A percentile compares a stretch with the other conserved stretches of the same genome.
Evolutionary conservation across 495 filamentous ascomycete genomes (phyloP).

Genomic region (Podospora australis): DNA sequence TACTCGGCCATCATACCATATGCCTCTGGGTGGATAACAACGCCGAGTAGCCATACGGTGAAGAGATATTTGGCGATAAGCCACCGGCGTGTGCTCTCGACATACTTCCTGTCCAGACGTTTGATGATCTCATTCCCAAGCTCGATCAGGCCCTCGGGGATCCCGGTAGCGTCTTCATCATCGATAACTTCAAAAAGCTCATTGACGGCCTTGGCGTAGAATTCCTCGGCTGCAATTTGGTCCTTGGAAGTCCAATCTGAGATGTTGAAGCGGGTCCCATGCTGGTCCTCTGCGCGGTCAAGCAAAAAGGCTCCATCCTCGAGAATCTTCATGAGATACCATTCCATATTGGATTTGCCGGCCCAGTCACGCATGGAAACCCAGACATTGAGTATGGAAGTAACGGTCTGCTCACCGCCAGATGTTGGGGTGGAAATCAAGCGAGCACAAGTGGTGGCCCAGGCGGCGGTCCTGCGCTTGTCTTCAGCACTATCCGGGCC

Average conservation of each 20-base stretch:
- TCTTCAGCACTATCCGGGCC: conserved; percentile 72
- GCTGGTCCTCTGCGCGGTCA: conserved; percentile 66
- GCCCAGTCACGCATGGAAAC: conserved; percentile 83
- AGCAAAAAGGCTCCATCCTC: conserved; percentile 88
- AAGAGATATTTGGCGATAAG: conserved; percentile 90
- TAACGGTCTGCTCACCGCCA: conserved; percentile 56
- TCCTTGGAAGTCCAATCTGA: conserved; percentile 59
- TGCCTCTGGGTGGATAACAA: conserved; percentile 83
- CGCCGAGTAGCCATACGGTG: conserved; percentile 73
- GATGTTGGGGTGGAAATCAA: conserved; percentile 53
- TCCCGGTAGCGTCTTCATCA: conserved; percentile 67
- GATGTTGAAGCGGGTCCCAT: conserved; percentile 59
- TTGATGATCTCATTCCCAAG: conserved; percentile 74
- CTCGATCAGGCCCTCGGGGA: conserved; percentile 76
- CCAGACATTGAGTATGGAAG: conserved; percentile 74
- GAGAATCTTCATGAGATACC: conserved; percentile 86
- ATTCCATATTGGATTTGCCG: conserved; percentile 79
- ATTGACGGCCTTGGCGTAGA: conserved; percentile 76
- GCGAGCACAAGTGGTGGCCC: conserved; percentile 81
- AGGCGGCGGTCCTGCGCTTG: conserved; percentile 66
- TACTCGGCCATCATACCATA: conserved; percentile 85
- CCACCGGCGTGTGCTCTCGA: conserved; percentile 66
- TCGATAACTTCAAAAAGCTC: conserved; percentile 82
- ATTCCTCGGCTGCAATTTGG: conserved; percentile 77
- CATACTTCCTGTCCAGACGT: conserved; percentile 66